phyloP scores from a whole-genome alignment of 2,329 filamentous ascomycete genomes.

The Lachnellula suecica region DNA sequence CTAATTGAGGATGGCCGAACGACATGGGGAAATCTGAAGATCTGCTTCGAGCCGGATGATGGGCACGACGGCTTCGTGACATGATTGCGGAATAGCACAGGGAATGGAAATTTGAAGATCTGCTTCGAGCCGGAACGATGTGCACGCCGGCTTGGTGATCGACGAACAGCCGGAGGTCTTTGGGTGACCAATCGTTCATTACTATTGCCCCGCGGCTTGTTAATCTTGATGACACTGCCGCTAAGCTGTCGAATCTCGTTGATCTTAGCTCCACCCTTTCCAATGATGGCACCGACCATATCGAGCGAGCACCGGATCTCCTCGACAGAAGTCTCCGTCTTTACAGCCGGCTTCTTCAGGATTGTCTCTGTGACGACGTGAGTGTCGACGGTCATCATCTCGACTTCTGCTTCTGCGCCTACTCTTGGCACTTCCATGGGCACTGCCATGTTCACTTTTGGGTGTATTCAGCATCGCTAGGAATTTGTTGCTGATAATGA shows the following conservation, averaged over 20 bases:
- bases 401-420: constrained; percentile 77
- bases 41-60: no score
- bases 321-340: constrained; percentile 70
- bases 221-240: constrained; percentile 99
- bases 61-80: no score
- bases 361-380: constrained; percentile 66
- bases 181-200: constrained; percentile 97
- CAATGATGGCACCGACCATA: constrained; percentile 99
- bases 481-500: no score
- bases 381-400: constrained; percentile 72
- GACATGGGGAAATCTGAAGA: no score
- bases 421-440: constrained; percentile 71
- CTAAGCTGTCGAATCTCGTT: constrained; percentile 97
- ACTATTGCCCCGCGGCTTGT: constrained; percentile 98
- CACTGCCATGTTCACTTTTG: constrained; percentile 72
- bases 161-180: no score
- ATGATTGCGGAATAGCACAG: no score
- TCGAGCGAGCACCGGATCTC: constrained; percentile 67
- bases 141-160: no score
- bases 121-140: no score
- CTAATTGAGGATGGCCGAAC: no score
- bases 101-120: no score
- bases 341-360: constrained; percentile 44
- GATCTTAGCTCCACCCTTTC: constrained; percentile 98
- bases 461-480: no score